Base-by-base conservation (phyloP, 495 filamentous ascomycete genomes). In the Xylaria venustula region DNA sequence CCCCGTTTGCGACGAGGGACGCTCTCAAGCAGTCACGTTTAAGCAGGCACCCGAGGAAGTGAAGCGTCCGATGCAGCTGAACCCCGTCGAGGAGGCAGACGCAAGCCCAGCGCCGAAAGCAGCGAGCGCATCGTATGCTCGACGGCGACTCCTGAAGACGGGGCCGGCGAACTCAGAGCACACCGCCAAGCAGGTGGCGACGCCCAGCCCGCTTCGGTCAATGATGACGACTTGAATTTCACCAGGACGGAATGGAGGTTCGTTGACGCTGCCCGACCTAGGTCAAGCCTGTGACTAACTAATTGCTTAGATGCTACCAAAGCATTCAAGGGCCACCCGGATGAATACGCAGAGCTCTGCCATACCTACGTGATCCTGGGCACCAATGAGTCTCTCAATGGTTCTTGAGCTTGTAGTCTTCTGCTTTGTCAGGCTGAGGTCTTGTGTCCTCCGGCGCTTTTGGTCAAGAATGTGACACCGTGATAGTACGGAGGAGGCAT, bases 1-100 rank as follows among this genome's bases (percentile, higher is more conserved):
- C 92, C 91, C 96, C 91, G 91, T 88, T 79, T 67, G 77, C 73
- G 82, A 89, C 91, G 92, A 96, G 92, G 92, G 87, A 84, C 81
- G 82, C 78, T 80, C 80, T 83, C 87, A 87, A 90, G 87, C 85
- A 81, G 81, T 81, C 80, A 80, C 82, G 67, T 78, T 81, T 67
- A 78, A 80, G 80, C 83, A 73, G 75, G 67, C 70, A 65, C 68
- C 58, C 52, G 60, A 64, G 52, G 50, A 66, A 61, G 67, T 73
- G 67, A 61, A 62, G 54, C 64, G 69, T 69, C 68, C 68, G 64
- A 68, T 75, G 66, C 69, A 63, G 70, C 71, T 73, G 68, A 74
- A 64, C 67, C 69, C 72, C 64, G 64, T 71, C 61, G 71, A 74
- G 66, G 63, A 63, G 71, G 59, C 60, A 66, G 70, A 71, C 67